These are phyloP conservation scores for Rhizophora mangle DNA, from an alignment of 345 rosid genomes.

Conservation along the genomic window DNA sequence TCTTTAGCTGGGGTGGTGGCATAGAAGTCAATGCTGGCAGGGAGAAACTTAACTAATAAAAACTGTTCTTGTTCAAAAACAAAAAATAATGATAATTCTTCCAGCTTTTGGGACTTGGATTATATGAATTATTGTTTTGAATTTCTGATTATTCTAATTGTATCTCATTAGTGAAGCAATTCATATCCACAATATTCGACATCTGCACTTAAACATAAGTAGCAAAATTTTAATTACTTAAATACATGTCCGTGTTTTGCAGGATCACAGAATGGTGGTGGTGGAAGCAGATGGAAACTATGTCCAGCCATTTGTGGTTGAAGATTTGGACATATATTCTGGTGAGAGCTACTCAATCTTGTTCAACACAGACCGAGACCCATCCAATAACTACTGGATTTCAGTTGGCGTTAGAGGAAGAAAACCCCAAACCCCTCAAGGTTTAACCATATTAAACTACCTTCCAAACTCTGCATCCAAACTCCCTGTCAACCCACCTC, in stretches of 20 bases:
- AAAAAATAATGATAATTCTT: too few species aligned
- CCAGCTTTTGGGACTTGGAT: too few species aligned
- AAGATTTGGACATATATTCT: conserved; percentile 63
- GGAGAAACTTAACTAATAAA: too few species aligned
- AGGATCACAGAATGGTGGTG: conserved; percentile 70
- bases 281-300: conserved; percentile 95
- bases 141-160: too few species aligned
- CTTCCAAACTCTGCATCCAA: conserved; percentile 32
- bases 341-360: conserved; percentile 86
- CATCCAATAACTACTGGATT: conserved; percentile 52
- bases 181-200: too few species aligned
- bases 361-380: conserved; percentile 49
- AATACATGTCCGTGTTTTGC: background rate
- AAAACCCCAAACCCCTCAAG: conserved; percentile 54
- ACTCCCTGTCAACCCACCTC: conserved; percentile 49
- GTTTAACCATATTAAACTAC: conserved; percentile 56
- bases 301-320: conserved; percentile 53
- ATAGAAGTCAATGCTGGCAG: too few species aligned
- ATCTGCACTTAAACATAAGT: background rate
- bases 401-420: conserved; percentile 60
- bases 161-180: too few species aligned
- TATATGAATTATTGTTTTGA: too few species aligned
- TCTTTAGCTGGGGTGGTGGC: too few species aligned
- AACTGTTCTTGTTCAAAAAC: too few species aligned
- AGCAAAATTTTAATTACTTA: background rate